Evolutionary conservation across 2,329 filamentous ascomycete species (phyloP), one percentile per base, ranked within the genome.

Genomic region (Leptodontidium sp.): DNA sequence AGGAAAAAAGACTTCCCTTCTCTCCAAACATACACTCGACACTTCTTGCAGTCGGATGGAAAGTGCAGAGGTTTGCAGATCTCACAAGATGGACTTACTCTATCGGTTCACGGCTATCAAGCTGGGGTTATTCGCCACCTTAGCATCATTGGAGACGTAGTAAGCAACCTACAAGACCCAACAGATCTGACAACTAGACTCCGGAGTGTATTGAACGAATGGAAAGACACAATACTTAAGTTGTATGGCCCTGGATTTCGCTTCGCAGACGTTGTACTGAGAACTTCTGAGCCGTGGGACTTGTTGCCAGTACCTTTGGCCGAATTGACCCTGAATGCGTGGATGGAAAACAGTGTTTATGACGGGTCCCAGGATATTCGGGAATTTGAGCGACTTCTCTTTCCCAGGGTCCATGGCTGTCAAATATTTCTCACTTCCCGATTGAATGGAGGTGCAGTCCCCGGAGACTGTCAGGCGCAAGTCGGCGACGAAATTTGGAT

Each of bases 401-500:
- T 40, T 7, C 17, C 35, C 3, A 43, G 35, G 32, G 32, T 40
- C 14, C 35, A 58, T 14, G 55, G 17, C 5, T 58, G 55, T 40
- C 55, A 58, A 9, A 24, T 14, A 24, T 58, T 58, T 14, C 1
- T 2, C 2, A 58, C 55, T 1, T 58, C 55, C 1, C 4, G 40
- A 15, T n/a, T 2, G 12, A 15, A 24, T 14, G 55, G 15, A 14
- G 55, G 55, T 14, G 55, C 55, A 3, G 55, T 43, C 4, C 1
- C 55, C 3, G 55, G 32, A n/a, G 11, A 14, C 11, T 40, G 32
- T 11, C 55, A 40, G 17, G 55, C 55, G 17, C 55, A 43, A 1
- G n/a, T 40, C 9, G 35, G 55, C n/a, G 55, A 58, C 14, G 57
- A 59, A 21, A 26, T 59, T 26, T 59, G 38, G 38, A 59, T 45